These are phyloP conservation scores for Rhododendron kiyosumense DNA, from an alignment of 148 eudicot genomes.

Conservation along the genomic window DNA sequence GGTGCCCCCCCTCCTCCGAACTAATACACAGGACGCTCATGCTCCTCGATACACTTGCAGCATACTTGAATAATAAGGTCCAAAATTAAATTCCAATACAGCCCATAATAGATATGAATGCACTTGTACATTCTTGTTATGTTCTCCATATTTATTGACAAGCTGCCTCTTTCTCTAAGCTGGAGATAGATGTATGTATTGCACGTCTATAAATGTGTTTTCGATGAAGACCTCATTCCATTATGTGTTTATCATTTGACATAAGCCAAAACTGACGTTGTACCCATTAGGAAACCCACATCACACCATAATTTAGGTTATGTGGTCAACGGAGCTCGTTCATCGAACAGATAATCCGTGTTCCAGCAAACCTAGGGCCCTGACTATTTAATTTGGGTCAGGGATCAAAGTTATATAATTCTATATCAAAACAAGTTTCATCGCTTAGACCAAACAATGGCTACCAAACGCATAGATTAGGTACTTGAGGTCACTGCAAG, in stretches of 20 bases:
- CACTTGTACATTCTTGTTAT: neutral
- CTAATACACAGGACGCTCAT: neutral
- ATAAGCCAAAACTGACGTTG: neutral
- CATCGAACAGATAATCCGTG: neutral
- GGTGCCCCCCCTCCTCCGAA: neutral
- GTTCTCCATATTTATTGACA: neutral
- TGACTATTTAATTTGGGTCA: neutral
- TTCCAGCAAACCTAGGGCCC: neutral
- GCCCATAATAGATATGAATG: neutral
- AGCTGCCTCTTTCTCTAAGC: neutral
- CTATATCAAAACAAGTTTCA: neutral
- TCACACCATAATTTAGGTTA: neutral
- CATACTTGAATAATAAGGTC: neutral
- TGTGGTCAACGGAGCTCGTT: neutral
- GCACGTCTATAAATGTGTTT: neutral
- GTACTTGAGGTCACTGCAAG: neutral
- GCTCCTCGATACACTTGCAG: neutral
- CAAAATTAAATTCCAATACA: neutral
- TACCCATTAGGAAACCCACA: neutral
- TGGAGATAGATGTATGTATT: neutral
- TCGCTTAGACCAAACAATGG: neutral
- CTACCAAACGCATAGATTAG: neutral
- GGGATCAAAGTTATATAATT: neutral
- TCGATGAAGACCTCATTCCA: neutral
- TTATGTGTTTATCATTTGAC: neutral